A percentile compares a stretch with the other conserved stretches of the same genome.
These are phyloP conservation scores for Penicillium verrucosum DNA, from an alignment of 2,329 filamentous ascomycete species.

Conservation along the genomic window DNA sequence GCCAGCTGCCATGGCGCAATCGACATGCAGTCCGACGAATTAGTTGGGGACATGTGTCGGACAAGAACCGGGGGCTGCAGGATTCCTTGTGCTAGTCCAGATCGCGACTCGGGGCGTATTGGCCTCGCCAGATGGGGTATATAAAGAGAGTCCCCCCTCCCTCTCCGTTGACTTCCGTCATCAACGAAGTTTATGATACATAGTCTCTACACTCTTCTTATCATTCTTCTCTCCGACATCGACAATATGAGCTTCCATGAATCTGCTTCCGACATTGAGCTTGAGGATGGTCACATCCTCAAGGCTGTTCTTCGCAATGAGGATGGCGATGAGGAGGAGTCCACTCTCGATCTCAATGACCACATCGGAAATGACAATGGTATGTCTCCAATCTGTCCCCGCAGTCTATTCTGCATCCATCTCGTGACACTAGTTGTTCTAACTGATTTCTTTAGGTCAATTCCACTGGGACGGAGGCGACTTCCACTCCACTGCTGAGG, in stretches of 20 bases:
- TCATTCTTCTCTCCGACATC: neutral
- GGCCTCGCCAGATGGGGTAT: neutral
- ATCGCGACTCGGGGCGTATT: neutral
- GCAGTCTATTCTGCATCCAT: too few species aligned
- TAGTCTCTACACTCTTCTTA: neutral
- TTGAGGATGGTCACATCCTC: constrained; percentile 53
- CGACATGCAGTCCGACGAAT: constrained; percentile 13
- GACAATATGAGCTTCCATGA: constrained; percentile 51
- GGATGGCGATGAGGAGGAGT: constrained; percentile 46
- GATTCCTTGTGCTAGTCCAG: neutral
- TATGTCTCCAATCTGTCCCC: constrained; percentile 12
- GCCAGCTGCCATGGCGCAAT: constrained; percentile 12
- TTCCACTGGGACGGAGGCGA: constrained; percentile 48
- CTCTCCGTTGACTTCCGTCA: neutral
- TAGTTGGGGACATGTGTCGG: constrained; percentile 17
- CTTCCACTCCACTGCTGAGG: constrained; percentile 49
- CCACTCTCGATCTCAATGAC: constrained; percentile 50
- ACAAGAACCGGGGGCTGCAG: constrained; percentile 12
- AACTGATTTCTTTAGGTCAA: constrained; percentile 28
- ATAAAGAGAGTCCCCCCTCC: neutral
- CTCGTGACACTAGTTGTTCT: neutral
- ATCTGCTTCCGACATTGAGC: constrained; percentile 46
- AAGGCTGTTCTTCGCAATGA: constrained; percentile 41
- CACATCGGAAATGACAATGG: constrained; percentile 54
- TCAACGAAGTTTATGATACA: neutral